These are phyloP conservation scores for Canavalia gladiata DNA, from an alignment of 306 rosid species.

Conservation along the genomic window DNA sequence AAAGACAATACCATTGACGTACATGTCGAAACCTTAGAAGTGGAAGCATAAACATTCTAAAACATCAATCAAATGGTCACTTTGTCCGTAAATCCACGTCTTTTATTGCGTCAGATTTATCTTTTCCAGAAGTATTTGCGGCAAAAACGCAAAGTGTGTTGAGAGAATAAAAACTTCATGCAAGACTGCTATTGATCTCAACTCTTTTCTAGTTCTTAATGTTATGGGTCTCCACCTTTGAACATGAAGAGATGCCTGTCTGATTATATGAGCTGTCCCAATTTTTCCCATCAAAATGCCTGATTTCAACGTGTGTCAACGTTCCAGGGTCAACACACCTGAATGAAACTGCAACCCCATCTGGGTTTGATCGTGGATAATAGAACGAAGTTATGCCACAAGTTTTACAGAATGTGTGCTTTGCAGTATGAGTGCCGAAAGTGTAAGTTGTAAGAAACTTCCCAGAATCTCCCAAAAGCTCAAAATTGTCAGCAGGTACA, in stretches of 20 bases:
- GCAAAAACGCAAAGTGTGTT: not conserved
- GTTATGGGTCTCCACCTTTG: conserved; percentile 52
- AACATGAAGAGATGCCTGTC: conserved; percentile 56
- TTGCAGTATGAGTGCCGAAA: conserved; percentile 83
- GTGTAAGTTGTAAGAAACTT: conserved; percentile 77
- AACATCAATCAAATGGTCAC: not conserved
- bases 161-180: conserved; percentile 24
- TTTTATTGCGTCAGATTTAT: conserved; percentile 25
- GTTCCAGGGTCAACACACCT: conserved; percentile 92
- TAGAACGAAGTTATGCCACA: conserved; percentile 94
- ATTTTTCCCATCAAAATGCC: conserved; percentile 69
- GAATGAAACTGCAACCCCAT: conserved; percentile 78
- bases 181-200: not conserved
- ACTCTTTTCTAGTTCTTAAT: not conserved
- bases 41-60: conserved; percentile 35
- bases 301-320: conserved; percentile 64
- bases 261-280: conserved; percentile 63
- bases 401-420: conserved; percentile 82
- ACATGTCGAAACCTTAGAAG: conserved; percentile 30
- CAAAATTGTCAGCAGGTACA: conserved; percentile 68
- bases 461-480: conserved; percentile 72
- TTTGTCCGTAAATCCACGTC: not conserved
- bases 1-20: not conserved
- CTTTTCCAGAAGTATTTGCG: not conserved
- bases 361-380: conserved; percentile 87